Percentiles rank a stretch among this genome's conserved stretches.
phyloP scores from a whole-genome alignment of 2,329 filamentous ascomycete species.

The Colletotrichum gloeosporioides region DNA sequence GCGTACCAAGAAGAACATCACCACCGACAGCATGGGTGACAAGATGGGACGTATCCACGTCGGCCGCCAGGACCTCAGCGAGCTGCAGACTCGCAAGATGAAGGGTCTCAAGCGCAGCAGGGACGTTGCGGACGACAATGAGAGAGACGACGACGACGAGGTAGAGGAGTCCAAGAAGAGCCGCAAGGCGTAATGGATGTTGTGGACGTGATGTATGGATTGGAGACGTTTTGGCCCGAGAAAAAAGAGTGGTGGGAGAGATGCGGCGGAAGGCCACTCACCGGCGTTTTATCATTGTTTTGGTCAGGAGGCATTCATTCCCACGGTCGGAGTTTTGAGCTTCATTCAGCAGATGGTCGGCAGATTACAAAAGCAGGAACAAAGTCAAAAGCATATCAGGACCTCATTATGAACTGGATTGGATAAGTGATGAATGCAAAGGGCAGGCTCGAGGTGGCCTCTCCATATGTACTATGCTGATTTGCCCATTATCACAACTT shows the following conservation, averaged over 20 bases:
- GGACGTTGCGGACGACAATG: constrained; percentile 60
- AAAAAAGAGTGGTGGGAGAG: constrained; percentile 2
- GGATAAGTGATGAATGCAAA: background rate
- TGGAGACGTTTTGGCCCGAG: background rate
- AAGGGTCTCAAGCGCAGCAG: constrained; percentile 92
- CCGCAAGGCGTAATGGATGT: constrained; percentile 11
- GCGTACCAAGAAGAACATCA: constrained; percentile 94
- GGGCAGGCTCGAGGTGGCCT: background rate
- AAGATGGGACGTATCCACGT: constrained; percentile 94
- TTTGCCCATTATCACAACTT: background rate
- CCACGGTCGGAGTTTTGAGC: constrained; percentile 22
- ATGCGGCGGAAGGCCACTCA: constrained; percentile 14
- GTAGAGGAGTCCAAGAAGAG: constrained; percentile 27
- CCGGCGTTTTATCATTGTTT: constrained; percentile 15
- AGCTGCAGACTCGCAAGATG: constrained; percentile 97
- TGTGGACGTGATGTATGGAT: background rate
- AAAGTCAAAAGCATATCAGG: constrained; percentile 17
- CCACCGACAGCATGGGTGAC: constrained; percentile 89
- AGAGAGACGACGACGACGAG: constrained; percentile 52
- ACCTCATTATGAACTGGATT: background rate
- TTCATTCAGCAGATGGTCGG: constrained; percentile 24
- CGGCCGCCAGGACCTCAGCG: constrained; percentile 84
- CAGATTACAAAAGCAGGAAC: constrained; percentile 23
- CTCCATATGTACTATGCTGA: rapidly evolving
- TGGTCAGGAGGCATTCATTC: constrained; percentile 19